Evolutionary conservation across 352 stramenopile genomes (phyloP).

Genomic region (Phytophthora litchii): DNA sequence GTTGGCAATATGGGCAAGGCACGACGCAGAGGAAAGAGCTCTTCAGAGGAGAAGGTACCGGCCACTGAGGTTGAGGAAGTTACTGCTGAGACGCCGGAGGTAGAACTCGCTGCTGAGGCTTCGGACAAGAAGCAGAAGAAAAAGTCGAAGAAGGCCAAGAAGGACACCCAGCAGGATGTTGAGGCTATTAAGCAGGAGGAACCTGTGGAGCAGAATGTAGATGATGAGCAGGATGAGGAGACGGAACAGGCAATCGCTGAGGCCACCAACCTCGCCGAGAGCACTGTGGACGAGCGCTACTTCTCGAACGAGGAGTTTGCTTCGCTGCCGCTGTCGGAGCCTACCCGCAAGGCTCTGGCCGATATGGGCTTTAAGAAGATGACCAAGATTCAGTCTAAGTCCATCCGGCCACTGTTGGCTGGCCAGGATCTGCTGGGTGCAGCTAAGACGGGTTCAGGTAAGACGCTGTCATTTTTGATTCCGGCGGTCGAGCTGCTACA

Average conservation of each 20-base stretch:
- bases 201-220: slow-evolving; percentile 22
- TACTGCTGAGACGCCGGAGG: slow-evolving; percentile 14
- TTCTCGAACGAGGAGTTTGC: slow-evolving; percentile 90
- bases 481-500: slow-evolving; percentile 97
- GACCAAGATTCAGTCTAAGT: slow-evolving; percentile 98
- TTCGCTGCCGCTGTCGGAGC: slow-evolving; percentile 92
- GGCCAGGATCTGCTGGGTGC: slow-evolving; percentile 97
- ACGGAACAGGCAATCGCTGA: slow-evolving; percentile 65
- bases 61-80: slow-evolving; percentile 18
- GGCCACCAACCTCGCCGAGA: slow-evolving; percentile 41
- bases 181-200: slow-evolving; percentile 19
- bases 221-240: slow-evolving; percentile 62
- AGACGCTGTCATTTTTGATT: slow-evolving; percentile 99
- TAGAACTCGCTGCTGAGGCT: slow-evolving; percentile 1
- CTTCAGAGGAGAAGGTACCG: slow-evolving; percentile 21
- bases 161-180: slow-evolving; percentile 27
- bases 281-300: slow-evolving; percentile 76
- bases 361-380: slow-evolving; percentile 95
- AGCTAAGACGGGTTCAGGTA: slow-evolving; percentile 98
- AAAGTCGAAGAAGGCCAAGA: slow-evolving; percentile 43
- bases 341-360: slow-evolving; percentile 87
- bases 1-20: slow-evolving; percentile 47
- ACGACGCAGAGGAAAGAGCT: slow-evolving; percentile 25
- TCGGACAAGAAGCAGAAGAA: slow-evolving; percentile 38
- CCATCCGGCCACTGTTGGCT: slow-evolving; percentile 95